Base-by-base conservation (phyloP, 2,329 filamentous ascomycete species). In the Coniochaeta sp. region DNA sequence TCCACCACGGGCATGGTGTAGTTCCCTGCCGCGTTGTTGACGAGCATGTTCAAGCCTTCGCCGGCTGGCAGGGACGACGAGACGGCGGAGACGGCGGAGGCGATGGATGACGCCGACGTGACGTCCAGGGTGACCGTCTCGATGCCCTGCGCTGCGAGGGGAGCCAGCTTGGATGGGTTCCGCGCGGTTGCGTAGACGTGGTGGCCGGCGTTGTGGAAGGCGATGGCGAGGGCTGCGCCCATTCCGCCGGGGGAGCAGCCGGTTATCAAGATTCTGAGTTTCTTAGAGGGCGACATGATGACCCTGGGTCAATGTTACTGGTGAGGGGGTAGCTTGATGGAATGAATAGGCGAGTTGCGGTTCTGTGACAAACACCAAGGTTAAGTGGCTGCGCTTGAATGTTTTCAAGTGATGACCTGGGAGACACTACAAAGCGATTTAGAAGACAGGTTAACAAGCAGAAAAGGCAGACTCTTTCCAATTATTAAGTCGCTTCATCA, bases 21-120 rank as follows among this genome's bases (percentile, higher is more conserved):
- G 42, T 68, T 69, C 44, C 66, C 63, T 16, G 72, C 77, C 1
- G 77, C 74, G 64, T 78, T 77, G 65, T 79, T 78, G 62, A 79
- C 68, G 17, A 80, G 70, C 40, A 79, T 71, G 61, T 79, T 74
- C 14, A 80, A 65, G 22, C 66, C 71, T 19, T 73, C 73, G 40
- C 69, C 74, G 0, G 75, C 74, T 1, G 58, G 56, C 22, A 64
- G 55, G 10, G 70, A 65, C 9, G 62, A 59, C 2, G 67, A 60
- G 42, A 80, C 70, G 17, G 66, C 61, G 4, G 66, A 66, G 19
- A 73, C 71, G 22, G 72, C 64, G 5, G 59, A 42, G 0, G 61
- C 60, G 56, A 80, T 73, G 2, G 71, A 75, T 1, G 67, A 62
- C 3, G 66, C 32, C 17, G 69, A 70, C 3, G 70, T 74, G 4